These are phyloP conservation scores for Aphanomyces stellatus DNA, from an alignment of 352 stramenopile genomes.

Conservation along the genomic window DNA sequence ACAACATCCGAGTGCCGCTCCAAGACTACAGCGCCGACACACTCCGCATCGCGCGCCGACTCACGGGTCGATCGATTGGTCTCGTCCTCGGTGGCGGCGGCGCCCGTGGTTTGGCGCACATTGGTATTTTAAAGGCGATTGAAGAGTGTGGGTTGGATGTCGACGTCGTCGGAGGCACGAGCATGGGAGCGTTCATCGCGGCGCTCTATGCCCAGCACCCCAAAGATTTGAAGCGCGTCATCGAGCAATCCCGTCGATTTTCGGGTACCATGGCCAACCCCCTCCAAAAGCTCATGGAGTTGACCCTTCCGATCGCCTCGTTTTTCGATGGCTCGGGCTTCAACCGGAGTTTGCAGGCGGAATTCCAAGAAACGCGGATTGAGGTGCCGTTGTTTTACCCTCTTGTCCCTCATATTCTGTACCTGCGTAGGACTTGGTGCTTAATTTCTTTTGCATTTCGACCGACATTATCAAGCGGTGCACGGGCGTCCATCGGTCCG, in stretches of 20 bases:
- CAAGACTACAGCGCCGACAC: slow-evolving; percentile 66
- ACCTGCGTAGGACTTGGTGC: slow-evolving; percentile 65
- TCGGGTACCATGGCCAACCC: slow-evolving; percentile 59
- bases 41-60: slow-evolving; percentile 76
- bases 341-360: slow-evolving; percentile 58
- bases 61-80: slow-evolving; percentile 89
- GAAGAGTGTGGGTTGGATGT: slow-evolving; percentile 89
- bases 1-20: slow-evolving; percentile 79
- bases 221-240: slow-evolving; percentile 51
- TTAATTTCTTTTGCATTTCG: slow-evolving; percentile 90
- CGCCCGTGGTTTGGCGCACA: slow-evolving; percentile 88
- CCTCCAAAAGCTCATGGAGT: slow-evolving; percentile 63
- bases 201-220: slow-evolving; percentile 72
- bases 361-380: slow-evolving; percentile 73
- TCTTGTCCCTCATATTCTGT: background rate
- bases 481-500: slow-evolving; percentile 82
- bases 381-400: slow-evolving; percentile 23
- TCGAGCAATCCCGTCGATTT: slow-evolving; percentile 44
- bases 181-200: slow-evolving; percentile 80
- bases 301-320: slow-evolving; percentile 83
- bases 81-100: slow-evolving; percentile 92
- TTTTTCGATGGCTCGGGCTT: slow-evolving; percentile 86
- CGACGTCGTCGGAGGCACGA: slow-evolving; percentile 91
- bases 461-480: slow-evolving; percentile 87
- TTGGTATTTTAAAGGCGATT: slow-evolving; percentile 89